Evolutionary conservation across 176 grass and related monocot genomes (phyloP).

Genomic region (Aegilops sharonensis): DNA sequence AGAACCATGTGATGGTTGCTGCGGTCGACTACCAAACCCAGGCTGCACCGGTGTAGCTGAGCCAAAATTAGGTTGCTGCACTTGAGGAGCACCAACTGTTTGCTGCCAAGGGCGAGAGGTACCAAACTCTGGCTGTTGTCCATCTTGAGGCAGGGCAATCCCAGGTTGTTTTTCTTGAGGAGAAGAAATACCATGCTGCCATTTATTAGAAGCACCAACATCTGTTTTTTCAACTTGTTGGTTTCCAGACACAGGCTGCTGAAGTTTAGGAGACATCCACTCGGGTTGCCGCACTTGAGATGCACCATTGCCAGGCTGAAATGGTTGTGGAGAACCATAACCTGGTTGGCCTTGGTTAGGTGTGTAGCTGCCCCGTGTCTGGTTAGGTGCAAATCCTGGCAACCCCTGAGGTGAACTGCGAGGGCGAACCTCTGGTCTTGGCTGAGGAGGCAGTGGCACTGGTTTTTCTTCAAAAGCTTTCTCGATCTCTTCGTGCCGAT

Average conservation of each 20-base stretch:
- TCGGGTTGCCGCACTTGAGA: not conserved
- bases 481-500: constrained; percentile 46
- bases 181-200: not conserved
- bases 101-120: constrained; percentile 7
- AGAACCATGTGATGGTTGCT: not conserved
- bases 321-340: constrained; percentile 26
- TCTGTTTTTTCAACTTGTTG: not conserved
- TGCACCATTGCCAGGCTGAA: constrained; percentile 9
- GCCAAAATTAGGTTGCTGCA: constrained; percentile 22
- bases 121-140: not conserved
- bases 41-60: not conserved
- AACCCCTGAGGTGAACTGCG: constrained; percentile 21
- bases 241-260: not conserved
- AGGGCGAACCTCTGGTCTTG: constrained; percentile 21
- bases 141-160: not conserved
- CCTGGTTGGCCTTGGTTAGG: constrained; percentile 23
- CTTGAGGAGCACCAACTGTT: not conserved
- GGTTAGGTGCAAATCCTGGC: constrained; percentile 28
- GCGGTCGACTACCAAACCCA: not conserved
- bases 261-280: constrained; percentile 4
- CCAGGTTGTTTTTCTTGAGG: constrained; percentile 13
- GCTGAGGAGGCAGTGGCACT: constrained; percentile 31
- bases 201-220: constrained; percentile 2
- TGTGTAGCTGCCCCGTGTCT: constrained; percentile 10
- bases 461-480: constrained; percentile 51